Conservation (phyloP, 2,329 filamentous ascomycete species). For the Aureobasidium sp. region DNA sequence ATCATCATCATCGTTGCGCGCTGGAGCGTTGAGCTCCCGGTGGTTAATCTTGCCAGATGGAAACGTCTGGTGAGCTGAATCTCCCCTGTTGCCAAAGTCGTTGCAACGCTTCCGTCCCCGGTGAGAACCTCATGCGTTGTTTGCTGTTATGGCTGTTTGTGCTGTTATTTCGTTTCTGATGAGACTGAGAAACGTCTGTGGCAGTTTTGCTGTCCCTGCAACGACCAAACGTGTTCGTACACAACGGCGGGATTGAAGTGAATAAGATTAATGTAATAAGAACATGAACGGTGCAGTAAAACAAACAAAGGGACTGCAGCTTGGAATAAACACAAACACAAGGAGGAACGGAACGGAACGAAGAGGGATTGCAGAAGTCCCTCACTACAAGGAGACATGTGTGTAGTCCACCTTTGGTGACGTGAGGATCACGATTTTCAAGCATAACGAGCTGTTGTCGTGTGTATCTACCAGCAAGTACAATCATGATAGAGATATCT, state of each 20-base stretch:
- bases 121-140: not conserved
- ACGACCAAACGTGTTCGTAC: slow-evolving; percentile 10
- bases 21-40: not conserved
- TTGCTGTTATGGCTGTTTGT: not conserved
- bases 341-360: not conserved
- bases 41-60: not conserved
- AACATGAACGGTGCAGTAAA: not conserved
- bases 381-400: not conserved
- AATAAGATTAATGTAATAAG: slow-evolving; percentile 7
- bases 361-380: not conserved
- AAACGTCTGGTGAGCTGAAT: not conserved
- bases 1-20: slow-evolving; percentile 1
- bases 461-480: not conserved
- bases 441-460: not conserved
- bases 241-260: slow-evolving; percentile 5
- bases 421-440: no score
- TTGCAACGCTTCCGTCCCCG: not conserved
- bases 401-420: no score
- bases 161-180: slow-evolving; percentile 11
- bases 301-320: not conserved
- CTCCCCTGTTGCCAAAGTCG: not conserved
- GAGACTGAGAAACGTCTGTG: not conserved
- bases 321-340: not conserved
- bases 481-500: not conserved
- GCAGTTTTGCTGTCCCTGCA: not conserved